Percentiles rank a stretch among this genome's conserved stretches.
These are phyloP conservation scores for Phlebiopsis flavidoalba DNA, from an alignment of 768 basidiomycete genomes.

Conservation along the genomic window DNA sequence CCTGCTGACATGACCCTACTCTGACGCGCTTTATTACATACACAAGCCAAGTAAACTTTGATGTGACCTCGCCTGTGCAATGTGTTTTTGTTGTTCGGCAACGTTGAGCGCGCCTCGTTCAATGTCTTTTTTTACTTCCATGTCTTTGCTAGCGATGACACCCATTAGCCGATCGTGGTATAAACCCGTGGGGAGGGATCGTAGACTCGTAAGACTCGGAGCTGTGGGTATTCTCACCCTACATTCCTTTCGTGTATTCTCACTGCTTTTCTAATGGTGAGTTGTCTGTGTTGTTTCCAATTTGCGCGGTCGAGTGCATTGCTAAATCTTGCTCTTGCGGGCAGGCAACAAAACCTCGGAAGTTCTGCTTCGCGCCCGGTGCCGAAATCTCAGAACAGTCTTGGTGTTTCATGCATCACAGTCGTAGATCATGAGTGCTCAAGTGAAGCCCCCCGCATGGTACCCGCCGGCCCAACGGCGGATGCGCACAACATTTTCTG, in stretches of 20 bases:
- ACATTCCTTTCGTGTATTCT: not conserved
- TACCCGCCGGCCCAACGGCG: not conserved
- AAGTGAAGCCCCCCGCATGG: not conserved
- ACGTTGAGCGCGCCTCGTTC: not conserved
- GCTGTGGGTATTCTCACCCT: not conserved
- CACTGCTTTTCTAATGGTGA: not conserved
- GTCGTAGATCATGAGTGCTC: not conserved
- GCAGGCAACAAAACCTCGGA: not conserved
- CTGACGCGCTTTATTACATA: not conserved
- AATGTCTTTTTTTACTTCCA: not conserved
- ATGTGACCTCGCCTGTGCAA: not conserved
- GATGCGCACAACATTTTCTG: not conserved
- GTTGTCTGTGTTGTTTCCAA: not conserved
- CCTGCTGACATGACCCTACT: not conserved
- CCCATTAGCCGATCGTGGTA: not conserved
- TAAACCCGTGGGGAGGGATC: not conserved
- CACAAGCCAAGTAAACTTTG: too few relatives aligned
- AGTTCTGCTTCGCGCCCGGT: not conserved
- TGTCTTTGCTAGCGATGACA: not conserved
- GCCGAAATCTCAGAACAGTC: not conserved
- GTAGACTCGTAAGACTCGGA: not conserved
- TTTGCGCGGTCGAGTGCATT: not conserved
- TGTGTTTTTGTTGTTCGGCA: not conserved
- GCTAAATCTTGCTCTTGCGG: not conserved
- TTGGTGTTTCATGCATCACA: not conserved